A percentile compares a stretch with the other conserved stretches of the same genome.
phyloP scores from a whole-genome alignment of 1,139 yeast species.

The Suhomyces bribrorum region DNA sequence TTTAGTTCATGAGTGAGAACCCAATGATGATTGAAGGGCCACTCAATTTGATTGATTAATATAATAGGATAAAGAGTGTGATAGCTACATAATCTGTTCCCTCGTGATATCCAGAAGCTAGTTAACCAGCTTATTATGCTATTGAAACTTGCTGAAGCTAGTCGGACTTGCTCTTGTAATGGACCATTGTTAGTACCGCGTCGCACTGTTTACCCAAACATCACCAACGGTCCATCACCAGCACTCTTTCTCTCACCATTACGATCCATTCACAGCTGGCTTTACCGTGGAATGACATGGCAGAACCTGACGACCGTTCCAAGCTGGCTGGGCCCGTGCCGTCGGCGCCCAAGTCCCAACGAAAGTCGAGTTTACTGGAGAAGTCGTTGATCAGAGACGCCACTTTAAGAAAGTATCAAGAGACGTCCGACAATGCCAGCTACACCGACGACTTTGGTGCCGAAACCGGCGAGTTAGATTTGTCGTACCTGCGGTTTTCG shows the following conservation, averaged over 20 bases:
- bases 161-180: too few species aligned
- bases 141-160: too few species aligned
- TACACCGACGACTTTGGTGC: constrained; percentile 25
- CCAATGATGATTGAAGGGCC: too few species aligned
- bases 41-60: too few species aligned
- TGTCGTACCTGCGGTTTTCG: constrained; percentile 43
- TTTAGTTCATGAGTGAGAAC: too few species aligned
- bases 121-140: too few species aligned
- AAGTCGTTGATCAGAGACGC: constrained; percentile 12
- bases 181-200: constrained; percentile 4
- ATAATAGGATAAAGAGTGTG: too few species aligned
- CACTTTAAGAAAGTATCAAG: constrained; percentile 17
- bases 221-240: neutral
- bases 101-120: too few species aligned
- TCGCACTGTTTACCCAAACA: constrained; percentile 7
- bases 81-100: too few species aligned
- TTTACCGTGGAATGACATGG: neutral
- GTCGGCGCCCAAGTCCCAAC: neutral
- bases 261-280: neutral
- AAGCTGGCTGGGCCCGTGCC: neutral
- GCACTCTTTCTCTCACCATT: neutral
- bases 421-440: constrained; percentile 12
- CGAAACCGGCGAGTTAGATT: constrained; percentile 26
- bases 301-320: neutral
- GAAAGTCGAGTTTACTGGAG: constrained; percentile 13